Percentiles rank a stretch among this genome's conserved stretches.
phyloP scores from a whole-genome alignment of 345 rosid species.

The Populus alba region DNA sequence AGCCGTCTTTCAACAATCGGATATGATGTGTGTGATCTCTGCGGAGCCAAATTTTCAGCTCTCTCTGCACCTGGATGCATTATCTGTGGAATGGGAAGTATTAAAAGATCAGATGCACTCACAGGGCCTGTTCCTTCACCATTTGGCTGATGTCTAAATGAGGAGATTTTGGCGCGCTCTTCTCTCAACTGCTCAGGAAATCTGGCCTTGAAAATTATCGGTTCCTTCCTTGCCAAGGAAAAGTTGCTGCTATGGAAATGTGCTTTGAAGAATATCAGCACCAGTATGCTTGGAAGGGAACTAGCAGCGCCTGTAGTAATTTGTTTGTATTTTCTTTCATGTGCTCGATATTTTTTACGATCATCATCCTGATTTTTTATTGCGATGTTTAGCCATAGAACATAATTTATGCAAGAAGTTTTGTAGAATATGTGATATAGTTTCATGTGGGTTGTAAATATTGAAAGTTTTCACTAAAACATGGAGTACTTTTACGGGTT shows the following conservation, averaged over 20 bases:
- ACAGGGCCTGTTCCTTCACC: constrained; percentile 80
- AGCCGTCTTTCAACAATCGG: constrained; percentile 95
- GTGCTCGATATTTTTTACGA: neutral
- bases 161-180: neutral
- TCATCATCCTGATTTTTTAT: constrained; percentile 4
- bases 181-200: neutral
- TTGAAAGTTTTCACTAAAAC: neutral
- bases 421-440: constrained; percentile 8
- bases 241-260: neutral
- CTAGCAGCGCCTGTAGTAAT: neutral
- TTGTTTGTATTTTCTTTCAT: constrained; percentile 14
- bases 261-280: neutral
- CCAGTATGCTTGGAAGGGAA: neutral
- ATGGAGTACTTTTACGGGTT: neutral
- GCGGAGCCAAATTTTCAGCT: constrained; percentile 94
- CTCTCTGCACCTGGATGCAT: constrained; percentile 88
- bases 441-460: neutral
- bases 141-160: constrained; percentile 52
- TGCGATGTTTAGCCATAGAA: neutral
- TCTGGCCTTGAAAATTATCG: neutral
- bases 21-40: constrained; percentile 90
- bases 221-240: neutral
- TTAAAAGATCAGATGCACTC: constrained; percentile 86
- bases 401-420: neutral
- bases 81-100: constrained; percentile 96